Evolutionary conservation across 805 yeast species (phyloP), one percentile per base, ranked within the genome.

Genomic region (Komagataella populi): DNA sequence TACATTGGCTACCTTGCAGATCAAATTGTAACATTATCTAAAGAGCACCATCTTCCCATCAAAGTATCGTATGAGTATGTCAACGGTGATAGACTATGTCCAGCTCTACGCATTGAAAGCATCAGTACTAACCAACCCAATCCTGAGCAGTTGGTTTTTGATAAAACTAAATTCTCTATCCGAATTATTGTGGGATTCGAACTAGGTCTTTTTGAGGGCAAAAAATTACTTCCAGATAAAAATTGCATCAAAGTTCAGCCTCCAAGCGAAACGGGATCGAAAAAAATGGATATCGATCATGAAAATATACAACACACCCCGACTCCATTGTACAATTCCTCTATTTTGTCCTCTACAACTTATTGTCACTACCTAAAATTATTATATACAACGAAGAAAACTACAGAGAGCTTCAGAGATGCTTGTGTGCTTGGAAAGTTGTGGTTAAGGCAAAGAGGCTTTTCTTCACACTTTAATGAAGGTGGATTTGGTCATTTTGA

Each of bases 401-500:
- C 83, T 4, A 78, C 95, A 2, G 90, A 85, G 51, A 80, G 87
- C 12, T 93, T 88, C 66, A 78, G 79, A 55, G 96, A 90, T 58
- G 97, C 99, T 1, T 81, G 89, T 55, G 77, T 83, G 6, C 72
- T 93, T 50, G 96, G 96, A 3, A 76, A 90, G 55, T 69, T 93
- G 51, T 93, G 99, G 99, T 73, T 93, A 46, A 75, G 79, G 49
- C 98, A 93, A 67, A 76, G 96, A 56, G 96, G 95, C 0, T 79
- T 88, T 53, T 73, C 78, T 8, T 80, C 95, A 0, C 66, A 76
- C 14, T 62, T 83, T 36, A 71, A 77, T 16, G 71, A 76, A 46
- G 78, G 79, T 48, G 98, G 98, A 0, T 91, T 93, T 65, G 98
- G 98, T 10, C 86, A 84, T 58, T 88, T 88, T 63, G 98, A 93